These are phyloP conservation scores for Colletotrichum tanaceti DNA, from an alignment of 2,329 filamentous ascomycete species.

Conservation along the genomic window DNA sequence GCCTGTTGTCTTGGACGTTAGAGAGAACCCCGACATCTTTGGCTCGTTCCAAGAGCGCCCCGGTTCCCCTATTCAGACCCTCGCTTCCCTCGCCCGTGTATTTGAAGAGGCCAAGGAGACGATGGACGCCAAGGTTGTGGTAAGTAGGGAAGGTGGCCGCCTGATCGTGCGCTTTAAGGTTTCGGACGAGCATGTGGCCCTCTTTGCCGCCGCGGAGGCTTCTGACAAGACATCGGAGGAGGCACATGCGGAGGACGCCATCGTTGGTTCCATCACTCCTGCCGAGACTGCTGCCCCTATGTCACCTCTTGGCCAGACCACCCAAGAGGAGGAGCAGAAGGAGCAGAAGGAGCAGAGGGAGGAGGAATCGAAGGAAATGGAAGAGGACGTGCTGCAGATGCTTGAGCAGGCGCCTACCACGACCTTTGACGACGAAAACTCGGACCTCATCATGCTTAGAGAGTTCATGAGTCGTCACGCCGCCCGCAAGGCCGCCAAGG, in stretches of 20 bases:
- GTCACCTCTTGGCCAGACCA: neutral
- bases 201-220: neutral
- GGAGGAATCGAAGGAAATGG: neutral
- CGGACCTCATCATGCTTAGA: slow-evolving; percentile 28
- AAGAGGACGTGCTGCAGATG: neutral
- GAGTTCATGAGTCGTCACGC: slow-evolving; percentile 30
- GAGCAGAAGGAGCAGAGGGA: slow-evolving; percentile 1
- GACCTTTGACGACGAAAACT: slow-evolving; percentile 18
- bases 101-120: slow-evolving; percentile 23
- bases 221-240: neutral
- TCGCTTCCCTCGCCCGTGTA: slow-evolving; percentile 21
- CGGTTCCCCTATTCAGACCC: slow-evolving; percentile 20
- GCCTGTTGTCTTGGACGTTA: slow-evolving; percentile 28
- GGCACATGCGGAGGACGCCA: too few species aligned
- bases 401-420: neutral
- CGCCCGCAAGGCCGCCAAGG: slow-evolving; percentile 50
- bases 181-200: slow-evolving; percentile 18
- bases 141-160: slow-evolving; percentile 21
- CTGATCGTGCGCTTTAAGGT: slow-evolving; percentile 40
- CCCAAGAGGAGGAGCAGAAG: neutral
- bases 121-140: slow-evolving; percentile 21
- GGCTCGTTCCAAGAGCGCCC: slow-evolving; percentile 31
- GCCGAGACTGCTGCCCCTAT: neutral
- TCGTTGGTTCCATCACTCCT: too few species aligned
- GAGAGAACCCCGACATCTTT: slow-evolving; percentile 38